Base-by-base conservation (phyloP, 768 basidiomycete species). In the Sutorius australiensis region DNA sequence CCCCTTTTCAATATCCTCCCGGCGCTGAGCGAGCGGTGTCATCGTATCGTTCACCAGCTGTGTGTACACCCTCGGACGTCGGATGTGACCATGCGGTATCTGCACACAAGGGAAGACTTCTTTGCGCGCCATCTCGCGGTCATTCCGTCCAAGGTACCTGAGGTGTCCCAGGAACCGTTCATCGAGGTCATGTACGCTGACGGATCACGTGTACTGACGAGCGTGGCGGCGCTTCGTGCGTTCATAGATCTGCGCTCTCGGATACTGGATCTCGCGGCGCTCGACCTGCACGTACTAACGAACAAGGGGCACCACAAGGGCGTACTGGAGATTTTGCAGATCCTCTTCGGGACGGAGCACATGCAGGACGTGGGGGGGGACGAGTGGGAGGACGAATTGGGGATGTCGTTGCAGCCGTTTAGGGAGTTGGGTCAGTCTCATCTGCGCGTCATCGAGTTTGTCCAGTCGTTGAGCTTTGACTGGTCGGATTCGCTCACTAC, bases 11-110 rank as follows among this genome's bases (percentile, higher is more conserved):
- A 74, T 17, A 72, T 74, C 17, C 76, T 89, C 32, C 95, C 95
- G 0, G 79, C 77, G 3, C 73, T 97, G 27, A 93, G 94, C 3
- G 93, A 95, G 65, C 84, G 86, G 49, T 88, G 85, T 62, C 94
- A 95, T 63, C 81, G 81, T 33, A 78, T 97, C 45, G 72, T 98
- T 17, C 79, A 89, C 65, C 89, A 95, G 54, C 80, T 98, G 0
- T 95, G 91, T 71, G 78, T 84, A n/a, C 92, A 98, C 62, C 80
- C 87, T 9, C 77, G 81, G 37, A 95, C 94, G 0, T 89, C 89
- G 0, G 83, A 86, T 33, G 83, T 85, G 50, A 85, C 83, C 5
- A 86, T 89, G 71, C 83, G 92, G 0, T 97, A 95, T 64, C 78
- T 97, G 32, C 85, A 90, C 33, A 91, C 89, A 2, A 77, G 86